Base-by-base conservation (phyloP, 2,329 filamentous ascomycete species). In the Ascochyta clinopodiicola region DNA sequence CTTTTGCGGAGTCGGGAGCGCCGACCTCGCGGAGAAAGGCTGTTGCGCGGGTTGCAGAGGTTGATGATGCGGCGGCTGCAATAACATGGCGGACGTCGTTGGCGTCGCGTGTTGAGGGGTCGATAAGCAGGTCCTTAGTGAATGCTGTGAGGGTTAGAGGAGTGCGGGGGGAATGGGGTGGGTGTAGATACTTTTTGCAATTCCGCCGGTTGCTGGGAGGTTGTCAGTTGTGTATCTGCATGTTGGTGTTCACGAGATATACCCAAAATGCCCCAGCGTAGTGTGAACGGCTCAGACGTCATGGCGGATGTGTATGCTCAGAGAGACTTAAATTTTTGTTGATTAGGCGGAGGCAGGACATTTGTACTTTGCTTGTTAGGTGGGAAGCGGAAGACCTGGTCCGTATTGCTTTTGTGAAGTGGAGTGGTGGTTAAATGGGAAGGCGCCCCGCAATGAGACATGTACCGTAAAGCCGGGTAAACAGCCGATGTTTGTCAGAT, bases 11-110 rank as follows among this genome's bases (percentile, higher is more conserved):
- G 13, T 81, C 76, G 2, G 89, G 87, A n/a, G 88, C 86, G 53
- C 87, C 83, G 39, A 89, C 83, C 56, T 86, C 84, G 55, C 84
- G 78, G 71, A 96, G 84, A 77, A 96, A 96, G 51, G 85, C 78
- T 56, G 84, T 80, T 0, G 92, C 91, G 51, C 87, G 86, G 37
- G 85, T 80, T 57, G 82, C 79, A 39, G 89, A 91, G 44, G 83
- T 86, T 5, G 91, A 95, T 24, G 91, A 89, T 5, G 90, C 91
- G 22, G 91, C 92, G 22, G 88, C 85, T 45, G 96, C 83, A 67
- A 86, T 84, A 78, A 96, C 91, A 49, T 83, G 82, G 40, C n/a
- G 29, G 60, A 96, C 82, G 66, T 95, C 90, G 54, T 80, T 77
- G 46, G 89, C 88, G 44, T 82, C 82, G 64, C 92, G 89, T 39